These are phyloP conservation scores for Heliamphora exappendiculata DNA, from an alignment of 148 eudicot genomes.

Conservation along the genomic window DNA sequence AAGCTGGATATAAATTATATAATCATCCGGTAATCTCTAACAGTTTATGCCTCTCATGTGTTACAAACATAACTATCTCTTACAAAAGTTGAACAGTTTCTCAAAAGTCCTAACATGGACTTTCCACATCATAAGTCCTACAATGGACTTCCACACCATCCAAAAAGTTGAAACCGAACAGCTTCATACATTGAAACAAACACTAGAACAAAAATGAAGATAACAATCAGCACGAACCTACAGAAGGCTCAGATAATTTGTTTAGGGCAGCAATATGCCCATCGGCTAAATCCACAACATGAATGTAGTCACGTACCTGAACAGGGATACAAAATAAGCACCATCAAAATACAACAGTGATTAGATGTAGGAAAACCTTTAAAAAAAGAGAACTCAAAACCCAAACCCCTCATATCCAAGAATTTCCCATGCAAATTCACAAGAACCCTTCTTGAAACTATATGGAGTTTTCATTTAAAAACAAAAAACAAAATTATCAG, in stretches of 20 bases:
- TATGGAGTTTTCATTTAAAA: too few relatives aligned
- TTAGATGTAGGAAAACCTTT: not conserved
- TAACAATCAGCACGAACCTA: conserved; percentile 37
- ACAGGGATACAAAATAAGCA: conserved; percentile 1
- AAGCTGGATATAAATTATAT: too few relatives aligned
- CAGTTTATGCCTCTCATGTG: not conserved
- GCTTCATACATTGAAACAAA: not conserved
- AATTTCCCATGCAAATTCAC: not conserved
- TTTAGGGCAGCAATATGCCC: conserved; percentile 87
- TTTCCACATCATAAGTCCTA: too few relatives aligned
- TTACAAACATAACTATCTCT: not conserved
- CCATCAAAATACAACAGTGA: not conserved
- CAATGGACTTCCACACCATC: not conserved
- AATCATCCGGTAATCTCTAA: not conserved
- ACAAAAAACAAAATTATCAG: too few relatives aligned
- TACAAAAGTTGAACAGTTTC: not conserved
- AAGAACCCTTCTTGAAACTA: too few relatives aligned
- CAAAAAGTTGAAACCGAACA: not conserved
- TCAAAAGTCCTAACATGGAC: too few relatives aligned
- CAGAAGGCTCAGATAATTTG: conserved; percentile 63
- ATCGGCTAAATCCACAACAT: conserved; percentile 94
- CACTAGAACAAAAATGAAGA: not conserved
- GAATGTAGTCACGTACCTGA: conserved; percentile 97
- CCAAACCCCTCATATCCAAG: not conserved
- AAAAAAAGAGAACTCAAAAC: not conserved